phyloP scores from a whole-genome alignment of 2,329 filamentous ascomycete genomes.

The Seiridium unicorne region DNA sequence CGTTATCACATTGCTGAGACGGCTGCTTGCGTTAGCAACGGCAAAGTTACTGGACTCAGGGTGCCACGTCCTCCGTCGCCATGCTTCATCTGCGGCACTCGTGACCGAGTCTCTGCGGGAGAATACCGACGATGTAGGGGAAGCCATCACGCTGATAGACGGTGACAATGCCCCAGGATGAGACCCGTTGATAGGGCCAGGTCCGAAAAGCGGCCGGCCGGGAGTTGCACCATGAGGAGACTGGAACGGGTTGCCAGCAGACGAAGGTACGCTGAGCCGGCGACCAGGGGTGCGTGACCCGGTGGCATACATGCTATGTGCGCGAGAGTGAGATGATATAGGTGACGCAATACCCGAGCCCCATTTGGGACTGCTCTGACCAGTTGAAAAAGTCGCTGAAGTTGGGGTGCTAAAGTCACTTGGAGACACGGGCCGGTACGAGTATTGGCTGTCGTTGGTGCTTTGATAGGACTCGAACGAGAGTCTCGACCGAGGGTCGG shows the following conservation, averaged over 20 bases:
- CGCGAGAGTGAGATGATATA: constrained; percentile 64
- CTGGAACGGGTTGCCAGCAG: constrained; percentile 69
- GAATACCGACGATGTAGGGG: constrained; percentile 64
- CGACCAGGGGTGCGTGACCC: constrained; percentile 67
- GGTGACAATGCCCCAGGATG: constrained; percentile 53
- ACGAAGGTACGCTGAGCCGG: constrained; percentile 77
- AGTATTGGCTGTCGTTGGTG: constrained; percentile 62
- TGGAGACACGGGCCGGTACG: constrained; percentile 67
- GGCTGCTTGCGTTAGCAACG: constrained; percentile 63
- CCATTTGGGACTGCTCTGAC: constrained; percentile 75
- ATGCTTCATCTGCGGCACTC: constrained; percentile 68
- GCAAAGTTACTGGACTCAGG: constrained; percentile 68
- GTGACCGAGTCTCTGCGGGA: constrained; percentile 64
- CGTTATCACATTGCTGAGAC: constrained; percentile 73
- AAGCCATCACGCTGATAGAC: constrained; percentile 60
- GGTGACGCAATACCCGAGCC: constrained; percentile 70
- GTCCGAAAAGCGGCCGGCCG: constrained; percentile 53
- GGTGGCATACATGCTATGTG: constrained; percentile 65
- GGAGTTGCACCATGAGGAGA: constrained; percentile 56
- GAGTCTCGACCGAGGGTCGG: constrained; percentile 66
- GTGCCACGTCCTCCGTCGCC: constrained; percentile 87
- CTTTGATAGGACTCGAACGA: constrained; percentile 69
- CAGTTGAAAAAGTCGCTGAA: constrained; percentile 77
- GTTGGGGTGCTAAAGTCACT: constrained; percentile 80
- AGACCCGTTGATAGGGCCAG: constrained; percentile 55